Evolutionary conservation across 345 rosid genomes (phyloP).

Genomic region (Hibiscus mutabilis): DNA sequence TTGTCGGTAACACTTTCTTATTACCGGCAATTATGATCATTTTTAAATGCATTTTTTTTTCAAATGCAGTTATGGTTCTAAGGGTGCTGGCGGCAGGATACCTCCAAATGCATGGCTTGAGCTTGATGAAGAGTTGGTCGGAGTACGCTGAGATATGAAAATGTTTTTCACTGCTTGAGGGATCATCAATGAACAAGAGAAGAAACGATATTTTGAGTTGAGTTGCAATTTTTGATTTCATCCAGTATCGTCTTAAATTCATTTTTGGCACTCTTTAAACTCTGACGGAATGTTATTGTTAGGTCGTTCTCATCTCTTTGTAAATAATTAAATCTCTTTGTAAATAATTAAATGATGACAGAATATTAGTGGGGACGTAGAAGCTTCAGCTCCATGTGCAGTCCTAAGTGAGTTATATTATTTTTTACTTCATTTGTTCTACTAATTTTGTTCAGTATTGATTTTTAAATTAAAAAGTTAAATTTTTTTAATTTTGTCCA

Average conservation of each 20-base stretch:
- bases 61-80: conserved; percentile 39
- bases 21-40: neutral
- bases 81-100: conserved; percentile 38
- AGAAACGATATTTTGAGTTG: neutral
- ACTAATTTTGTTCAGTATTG: too few relatives aligned
- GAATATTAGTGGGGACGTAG: neutral
- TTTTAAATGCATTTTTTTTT: neutral
- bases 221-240: neutral
- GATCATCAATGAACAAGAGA: neutral
- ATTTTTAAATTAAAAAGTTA: too few relatives aligned
- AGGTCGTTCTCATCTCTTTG: too few relatives aligned
- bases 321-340: too few relatives aligned
- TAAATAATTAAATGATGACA: too few relatives aligned
- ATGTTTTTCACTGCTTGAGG: neutral
- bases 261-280: too few relatives aligned
- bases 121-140: conserved; percentile 55
- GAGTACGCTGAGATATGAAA: conserved; percentile 19
- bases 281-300: too few relatives aligned
- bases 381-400: neutral
- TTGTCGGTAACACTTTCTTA: neutral
- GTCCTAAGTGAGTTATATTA: neutral
- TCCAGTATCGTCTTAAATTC: neutral
- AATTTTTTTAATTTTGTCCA: too few relatives aligned
- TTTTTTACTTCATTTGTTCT: too few relatives aligned
- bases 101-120: conserved; percentile 60